phyloP scores from a whole-genome alignment of 257 asterid species.

The Nicotiana otophora region DNA sequence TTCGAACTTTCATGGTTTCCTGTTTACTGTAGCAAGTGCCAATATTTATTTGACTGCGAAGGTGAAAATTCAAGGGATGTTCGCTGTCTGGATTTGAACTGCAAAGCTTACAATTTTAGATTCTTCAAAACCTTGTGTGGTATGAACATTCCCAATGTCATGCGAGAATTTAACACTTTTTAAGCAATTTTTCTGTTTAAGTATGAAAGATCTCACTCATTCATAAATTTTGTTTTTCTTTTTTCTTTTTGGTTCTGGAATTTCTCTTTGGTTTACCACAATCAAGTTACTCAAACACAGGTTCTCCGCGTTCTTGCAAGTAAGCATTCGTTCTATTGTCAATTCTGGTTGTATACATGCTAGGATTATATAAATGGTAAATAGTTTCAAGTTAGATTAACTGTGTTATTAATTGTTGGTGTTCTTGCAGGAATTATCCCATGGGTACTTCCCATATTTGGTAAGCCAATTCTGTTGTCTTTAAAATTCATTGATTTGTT shows the following conservation, averaged over 20 bases:
- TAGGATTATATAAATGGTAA: neutral
- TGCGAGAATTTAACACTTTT: neutral
- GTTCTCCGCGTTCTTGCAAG: neutral
- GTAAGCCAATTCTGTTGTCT: neutral
- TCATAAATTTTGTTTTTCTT: neutral
- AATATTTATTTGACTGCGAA: fast-evolving
- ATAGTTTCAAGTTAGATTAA: neutral
- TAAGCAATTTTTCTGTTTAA: neutral
- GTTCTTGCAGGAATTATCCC: neutral
- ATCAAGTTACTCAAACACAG: neutral
- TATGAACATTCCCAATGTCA: neutral
- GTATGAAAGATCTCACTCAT: neutral
- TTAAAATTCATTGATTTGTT: neutral
- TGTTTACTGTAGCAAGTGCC: neutral
- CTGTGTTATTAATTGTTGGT: neutral
- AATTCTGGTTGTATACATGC: neutral
- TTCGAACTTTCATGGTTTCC: conserved; percentile 20
- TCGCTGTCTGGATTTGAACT: neutral
- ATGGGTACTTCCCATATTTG: neutral
- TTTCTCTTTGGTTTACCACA: neutral
- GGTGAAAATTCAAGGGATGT: neutral
- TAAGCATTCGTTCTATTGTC: neutral
- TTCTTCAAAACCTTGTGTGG: neutral
- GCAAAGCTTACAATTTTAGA: neutral
- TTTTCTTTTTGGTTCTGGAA: neutral